These are phyloP conservation scores for Ophiostoma tasmaniense DNA, from an alignment of 2,329 filamentous ascomycete genomes.

Conservation along the genomic window DNA sequence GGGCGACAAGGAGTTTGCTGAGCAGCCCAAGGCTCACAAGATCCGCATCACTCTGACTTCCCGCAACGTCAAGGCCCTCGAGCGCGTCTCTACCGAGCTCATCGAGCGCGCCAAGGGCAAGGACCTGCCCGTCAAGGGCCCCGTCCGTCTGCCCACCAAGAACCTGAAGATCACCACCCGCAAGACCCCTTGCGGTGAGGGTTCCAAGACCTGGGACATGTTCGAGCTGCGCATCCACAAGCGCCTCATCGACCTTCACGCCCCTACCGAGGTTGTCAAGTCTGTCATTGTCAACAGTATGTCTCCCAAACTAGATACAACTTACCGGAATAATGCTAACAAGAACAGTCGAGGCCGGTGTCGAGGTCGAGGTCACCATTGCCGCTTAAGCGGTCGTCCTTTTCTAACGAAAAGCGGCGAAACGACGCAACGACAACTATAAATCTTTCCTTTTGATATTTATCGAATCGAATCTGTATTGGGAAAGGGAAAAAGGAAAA, in stretches of 20 bases:
- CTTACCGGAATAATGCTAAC: constrained; percentile 11
- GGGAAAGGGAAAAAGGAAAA: background rate
- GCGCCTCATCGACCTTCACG: constrained; percentile 93
- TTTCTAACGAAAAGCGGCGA: background rate
- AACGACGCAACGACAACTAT: constrained; percentile 7
- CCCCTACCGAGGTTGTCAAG: constrained; percentile 96
- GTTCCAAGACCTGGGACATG: constrained; percentile 90
- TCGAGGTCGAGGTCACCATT: constrained; percentile 89
- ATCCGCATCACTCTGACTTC: constrained; percentile 86
- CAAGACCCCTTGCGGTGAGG: constrained; percentile 99
- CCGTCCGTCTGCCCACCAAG: constrained; percentile 95
- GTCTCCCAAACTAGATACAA: background rate
- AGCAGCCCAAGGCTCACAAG: constrained; percentile 51
- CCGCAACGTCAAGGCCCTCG: constrained; percentile 88
- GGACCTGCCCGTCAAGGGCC: constrained; percentile 97
- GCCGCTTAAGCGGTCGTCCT: constrained; percentile 43
- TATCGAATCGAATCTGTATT: background rate
- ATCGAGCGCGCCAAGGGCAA: constrained; percentile 98
- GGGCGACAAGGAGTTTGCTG: constrained; percentile 86
- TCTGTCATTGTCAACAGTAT: constrained; percentile 82
- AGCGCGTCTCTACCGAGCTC: constrained; percentile 97
- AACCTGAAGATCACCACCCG: constrained; percentile 93
- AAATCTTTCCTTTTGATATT: background rate
- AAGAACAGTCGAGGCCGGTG: constrained; percentile 62
- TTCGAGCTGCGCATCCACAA: constrained; percentile 99